phyloP scores from a whole-genome alignment of 176 grass and related monocot species.

The Cymbopogon citratus region DNA sequence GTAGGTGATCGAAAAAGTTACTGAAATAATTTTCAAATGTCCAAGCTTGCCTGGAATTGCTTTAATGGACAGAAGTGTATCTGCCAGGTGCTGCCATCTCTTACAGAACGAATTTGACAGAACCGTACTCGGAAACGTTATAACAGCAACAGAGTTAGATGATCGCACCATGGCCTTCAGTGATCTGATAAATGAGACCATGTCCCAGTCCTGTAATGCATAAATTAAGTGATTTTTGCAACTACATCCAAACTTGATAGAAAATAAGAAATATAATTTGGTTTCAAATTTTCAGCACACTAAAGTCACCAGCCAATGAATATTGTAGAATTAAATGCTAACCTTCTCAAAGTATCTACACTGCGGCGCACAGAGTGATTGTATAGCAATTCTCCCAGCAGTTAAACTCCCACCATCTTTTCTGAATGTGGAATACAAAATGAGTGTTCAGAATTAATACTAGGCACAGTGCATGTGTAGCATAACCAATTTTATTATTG shows the following conservation, averaged over 20 bases:
- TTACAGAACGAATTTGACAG: constrained; percentile 68
- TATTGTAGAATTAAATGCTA: neutral
- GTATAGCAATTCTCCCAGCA: constrained; percentile 80
- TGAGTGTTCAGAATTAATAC: neutral
- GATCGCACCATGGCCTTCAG: constrained; percentile 58
- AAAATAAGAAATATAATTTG: neutral
- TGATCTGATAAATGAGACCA: constrained; percentile 83
- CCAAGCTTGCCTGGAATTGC: constrained; percentile 61
- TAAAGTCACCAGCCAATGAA: neutral
- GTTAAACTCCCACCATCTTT: constrained; percentile 51
- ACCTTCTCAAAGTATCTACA: constrained; percentile 84
- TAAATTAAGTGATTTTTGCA: neutral
- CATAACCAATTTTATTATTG: neutral
- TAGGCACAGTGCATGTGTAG: neutral
- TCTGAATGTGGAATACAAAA: constrained; percentile 37
- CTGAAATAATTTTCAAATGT: neutral
- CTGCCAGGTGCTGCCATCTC: constrained; percentile 92
- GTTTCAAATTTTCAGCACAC: neutral
- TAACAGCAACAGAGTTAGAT: constrained; percentile 62
- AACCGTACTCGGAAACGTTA: constrained; percentile 69
- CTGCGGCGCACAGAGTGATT: constrained; percentile 81
- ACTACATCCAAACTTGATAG: neutral
- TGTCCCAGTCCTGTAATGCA: constrained; percentile 74
- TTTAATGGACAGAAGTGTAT: constrained; percentile 85
- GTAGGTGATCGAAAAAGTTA: neutral